phyloP scores from a whole-genome alignment of 2,329 filamentous ascomycete species.

The Diplodia sapinea region DNA sequence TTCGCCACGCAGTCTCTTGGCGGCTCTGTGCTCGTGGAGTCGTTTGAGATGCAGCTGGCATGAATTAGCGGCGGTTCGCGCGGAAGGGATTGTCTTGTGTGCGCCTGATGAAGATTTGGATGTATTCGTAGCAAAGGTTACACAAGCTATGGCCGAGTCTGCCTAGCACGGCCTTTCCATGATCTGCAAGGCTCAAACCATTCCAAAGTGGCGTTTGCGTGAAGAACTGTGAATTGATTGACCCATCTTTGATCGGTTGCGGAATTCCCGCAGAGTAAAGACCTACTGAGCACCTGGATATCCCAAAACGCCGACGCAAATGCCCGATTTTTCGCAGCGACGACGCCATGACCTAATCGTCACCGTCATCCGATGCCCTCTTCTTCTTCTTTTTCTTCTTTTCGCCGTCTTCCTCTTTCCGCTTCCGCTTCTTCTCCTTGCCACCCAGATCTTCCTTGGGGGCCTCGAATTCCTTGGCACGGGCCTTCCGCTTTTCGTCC shows the following conservation, averaged over 20 bases:
- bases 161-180: neutral
- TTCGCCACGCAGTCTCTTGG: constrained; percentile 46
- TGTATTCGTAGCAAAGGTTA: neutral
- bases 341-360: constrained; percentile 7
- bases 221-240: constrained; percentile 6
- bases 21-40: constrained; percentile 40
- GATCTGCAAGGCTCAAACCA: neutral
- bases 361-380: constrained; percentile 33
- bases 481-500: constrained; percentile 83
- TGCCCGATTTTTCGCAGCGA: constrained; percentile 21
- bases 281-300: constrained; percentile 27
- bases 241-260: neutral
- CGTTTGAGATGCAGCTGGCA: constrained; percentile 35
- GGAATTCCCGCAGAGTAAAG: neutral
- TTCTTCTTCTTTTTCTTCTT: constrained; percentile 54
- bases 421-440: constrained; percentile 58
- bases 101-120: too few relatives aligned
- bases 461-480: constrained; percentile 84
- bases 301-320: constrained; percentile 23
- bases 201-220: neutral
- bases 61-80: neutral
- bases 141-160: neutral
- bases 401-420: constrained; percentile 48
- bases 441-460: constrained; percentile 73
- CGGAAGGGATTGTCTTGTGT: neutral